Evolutionary conservation across 2,329 filamentous ascomycete genomes (phyloP), one percentile per base, ranked within the genome.

Genomic region (Teratosphaeria destructans): DNA sequence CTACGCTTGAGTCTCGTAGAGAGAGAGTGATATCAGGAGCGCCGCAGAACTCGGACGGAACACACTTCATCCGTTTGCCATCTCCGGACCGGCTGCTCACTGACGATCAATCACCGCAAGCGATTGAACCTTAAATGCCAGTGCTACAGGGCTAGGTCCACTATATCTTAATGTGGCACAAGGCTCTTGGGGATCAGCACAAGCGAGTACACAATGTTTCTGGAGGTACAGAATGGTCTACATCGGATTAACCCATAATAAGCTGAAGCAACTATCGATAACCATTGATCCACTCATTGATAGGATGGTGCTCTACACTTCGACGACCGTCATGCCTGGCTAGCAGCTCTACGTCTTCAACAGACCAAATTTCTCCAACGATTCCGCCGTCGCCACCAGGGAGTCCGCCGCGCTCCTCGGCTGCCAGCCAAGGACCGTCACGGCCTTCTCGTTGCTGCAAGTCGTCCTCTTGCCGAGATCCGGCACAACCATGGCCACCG

Each of bases 361-460:
- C 37, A 66, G 56, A 7, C 65, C 65, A 58, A 63, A 57, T 37
- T 64, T 59, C 43, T 62, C 61, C 55, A 67, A 57, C 47, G 65
- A 65, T 59, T 62, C 60, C n/a, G 62, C 66, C n/a, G 63, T 39
- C 7, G 64, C 59, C 27, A 66, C 57, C 16, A 70, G 55, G 5
- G 65, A 62, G 39, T 70, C 66, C 12, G 64, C 64, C n/a, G 60
- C 34, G 37, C 60, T 65, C 52, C 66, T 57, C 14, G 67, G 67
- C 47, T 62, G 29, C 67, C 67, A 70, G 0, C 64, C 66, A 14
- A 71, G 57, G 56, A 60, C 54, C 4, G 14, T 64, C 60, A 61
- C 68, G 7, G 69, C 68, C 60, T 70, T 71, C 57, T 61, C 62
- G 56, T 69, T 70, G 11, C 59, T 61, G 6, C 57, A 43, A 27